These are phyloP conservation scores for Solanum commersonii DNA, from an alignment of 257 asterid genomes.

Conservation along the genomic window DNA sequence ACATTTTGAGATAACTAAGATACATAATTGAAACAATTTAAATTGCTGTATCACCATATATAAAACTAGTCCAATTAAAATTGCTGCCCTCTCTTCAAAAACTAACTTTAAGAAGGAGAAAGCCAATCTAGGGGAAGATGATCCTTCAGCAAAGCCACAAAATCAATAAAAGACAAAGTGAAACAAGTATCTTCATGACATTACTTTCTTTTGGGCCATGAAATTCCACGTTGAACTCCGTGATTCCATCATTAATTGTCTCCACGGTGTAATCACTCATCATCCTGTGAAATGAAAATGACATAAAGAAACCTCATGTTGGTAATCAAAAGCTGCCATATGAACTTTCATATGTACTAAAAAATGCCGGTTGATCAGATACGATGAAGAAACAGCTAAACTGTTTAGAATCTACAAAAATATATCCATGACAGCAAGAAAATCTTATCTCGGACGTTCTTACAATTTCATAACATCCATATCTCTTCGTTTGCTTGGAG, in stretches of 20 bases:
- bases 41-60: not conserved
- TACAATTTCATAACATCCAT: slow-evolving; percentile 97
- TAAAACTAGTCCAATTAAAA: not conserved
- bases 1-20: not conserved
- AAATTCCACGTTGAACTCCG: slow-evolving; percentile 76
- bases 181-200: not conserved
- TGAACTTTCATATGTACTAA: not conserved
- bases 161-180: not conserved
- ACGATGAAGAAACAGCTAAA: not conserved
- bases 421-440: not conserved
- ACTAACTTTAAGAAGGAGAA: not conserved
- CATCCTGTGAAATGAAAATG: slow-evolving; percentile 48
- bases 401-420: not conserved
- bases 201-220: slow-evolving; percentile 98
- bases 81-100: not conserved
- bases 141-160: not conserved
- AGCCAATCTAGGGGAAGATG: not conserved
- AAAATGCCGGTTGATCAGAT: not conserved
- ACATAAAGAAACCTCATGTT: not conserved
- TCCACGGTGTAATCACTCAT: slow-evolving; percentile 88
- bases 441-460: slow-evolving; percentile 1
- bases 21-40: not conserved
- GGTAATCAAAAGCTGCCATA: not conserved
- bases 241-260: slow-evolving; percentile 75
- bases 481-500: slow-evolving; percentile 92